These are phyloP conservation scores for Aspergillus sp. DNA, from an alignment of 2,329 filamentous ascomycete species.

Conservation along the genomic window DNA sequence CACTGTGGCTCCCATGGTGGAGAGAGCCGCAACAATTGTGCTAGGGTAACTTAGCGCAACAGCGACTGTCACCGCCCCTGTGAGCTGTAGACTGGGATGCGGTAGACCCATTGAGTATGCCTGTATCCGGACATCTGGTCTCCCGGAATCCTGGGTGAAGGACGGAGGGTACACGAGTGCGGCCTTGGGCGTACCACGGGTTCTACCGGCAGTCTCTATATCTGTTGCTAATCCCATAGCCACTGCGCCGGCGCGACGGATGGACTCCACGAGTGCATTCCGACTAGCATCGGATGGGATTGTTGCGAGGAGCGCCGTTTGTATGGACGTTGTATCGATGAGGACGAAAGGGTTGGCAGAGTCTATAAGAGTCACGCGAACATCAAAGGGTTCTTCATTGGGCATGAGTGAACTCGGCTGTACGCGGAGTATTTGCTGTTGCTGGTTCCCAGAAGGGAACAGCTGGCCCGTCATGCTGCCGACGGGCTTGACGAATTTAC, in stretches of 20 bases:
- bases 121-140: conserved; percentile 24
- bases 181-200: conserved; percentile 60
- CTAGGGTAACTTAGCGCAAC: conserved; percentile 21
- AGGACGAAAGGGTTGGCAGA: conserved; percentile 64
- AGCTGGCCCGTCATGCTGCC: conserved; percentile 62
- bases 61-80: conserved; percentile 28
- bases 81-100: conserved; percentile 28
- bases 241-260: conserved; percentile 55
- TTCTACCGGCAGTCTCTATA: conserved; percentile 34
- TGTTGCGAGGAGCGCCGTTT: conserved; percentile 24
- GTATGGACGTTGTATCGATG: conserved; percentile 52
- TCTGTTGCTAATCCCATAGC: conserved; percentile 57
- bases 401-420: conserved; percentile 34
- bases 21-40: conserved; percentile 12
- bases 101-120: conserved; percentile 27
- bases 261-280: conserved; percentile 50
- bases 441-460: conserved; percentile 41
- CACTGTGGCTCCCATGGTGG: not conserved
- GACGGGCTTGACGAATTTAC: conserved; percentile 60
- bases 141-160: not conserved
- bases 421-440: not conserved
- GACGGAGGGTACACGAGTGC: conserved; percentile 26
- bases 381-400: conserved; percentile 45
- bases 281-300: conserved; percentile 25
- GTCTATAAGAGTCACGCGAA: conserved; percentile 56